phyloP scores from a whole-genome alignment of 371 early-diverging fungal genomes.

The Capniomyces stellatus region DNA sequence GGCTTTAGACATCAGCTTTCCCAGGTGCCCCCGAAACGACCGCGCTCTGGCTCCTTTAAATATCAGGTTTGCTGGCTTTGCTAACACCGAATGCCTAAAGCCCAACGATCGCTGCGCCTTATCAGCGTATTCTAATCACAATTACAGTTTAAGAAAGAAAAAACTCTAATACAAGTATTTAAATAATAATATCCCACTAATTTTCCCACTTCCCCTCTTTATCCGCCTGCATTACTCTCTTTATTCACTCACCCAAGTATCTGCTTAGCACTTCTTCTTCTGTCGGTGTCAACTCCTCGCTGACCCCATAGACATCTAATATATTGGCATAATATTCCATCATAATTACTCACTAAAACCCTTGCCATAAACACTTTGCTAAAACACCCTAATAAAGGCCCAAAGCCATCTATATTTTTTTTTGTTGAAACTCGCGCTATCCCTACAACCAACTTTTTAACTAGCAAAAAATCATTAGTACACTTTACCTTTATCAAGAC shows the following conservation, averaged over 20 bases:
- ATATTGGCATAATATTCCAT: too few relatives aligned
- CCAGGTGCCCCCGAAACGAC: not conserved
- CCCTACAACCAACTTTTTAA: too few relatives aligned
- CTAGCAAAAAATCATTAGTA: not conserved
- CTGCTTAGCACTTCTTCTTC: not conserved
- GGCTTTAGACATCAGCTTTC: not conserved
- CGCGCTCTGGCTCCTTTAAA: not conserved
- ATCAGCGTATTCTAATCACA: constrained; percentile 2
- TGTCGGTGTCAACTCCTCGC: not conserved
- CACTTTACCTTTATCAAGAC: not conserved
- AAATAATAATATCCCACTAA: too few relatives aligned
- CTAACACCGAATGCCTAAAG: not conserved
- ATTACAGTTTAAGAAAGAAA: not conserved
- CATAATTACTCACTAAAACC: too few relatives aligned
- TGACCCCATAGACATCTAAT: not conserved
- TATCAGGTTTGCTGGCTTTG: not conserved
- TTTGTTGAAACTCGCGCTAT: too few relatives aligned
- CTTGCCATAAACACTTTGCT: too few relatives aligned
- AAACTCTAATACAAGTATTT: not conserved
- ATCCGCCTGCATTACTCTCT: too few relatives aligned
- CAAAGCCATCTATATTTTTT: too few relatives aligned
- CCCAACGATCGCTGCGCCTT: not conserved
- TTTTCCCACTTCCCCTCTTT: too few relatives aligned
- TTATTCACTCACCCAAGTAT: not conserved
- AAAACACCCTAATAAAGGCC: too few relatives aligned